Evolutionary conservation across 2,329 filamentous ascomycete genomes (phyloP), one percentile per base, ranked within the genome.

Genomic region (Botrytis galanthina): DNA sequence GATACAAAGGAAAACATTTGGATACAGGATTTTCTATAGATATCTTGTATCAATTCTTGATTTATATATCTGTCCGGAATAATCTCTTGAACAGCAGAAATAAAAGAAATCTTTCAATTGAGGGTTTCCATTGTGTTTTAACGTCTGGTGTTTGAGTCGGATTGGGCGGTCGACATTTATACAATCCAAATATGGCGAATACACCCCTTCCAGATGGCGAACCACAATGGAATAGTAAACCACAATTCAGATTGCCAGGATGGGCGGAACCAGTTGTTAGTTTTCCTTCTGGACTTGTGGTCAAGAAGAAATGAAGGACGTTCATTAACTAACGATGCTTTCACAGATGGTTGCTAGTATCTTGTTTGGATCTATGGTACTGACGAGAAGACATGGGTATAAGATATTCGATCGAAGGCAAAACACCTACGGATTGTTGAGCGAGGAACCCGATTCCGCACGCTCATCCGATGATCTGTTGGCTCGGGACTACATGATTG

Each of bases 231-330:
- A 80, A 79, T 57, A 80, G 78, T 71, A 76, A 75, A 51, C 77
- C 79, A 10, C 79, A 79, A n/a, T 81, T 80, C 78, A 77, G 74
- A 73, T 71, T 81, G 46, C 80, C 80, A 14, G 78, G 77, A 42
- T 81, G 80, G 80, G 80, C 76, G 71, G 80, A 81, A 72, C 80
- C 80, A 72, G 68, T 81, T 35, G 80, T 81, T 72, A 76, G 79
- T 64, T 37, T 7, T 42, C 8, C n/a, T 57, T n/a, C 14, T 32
- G 7, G 14, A 29, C n/a, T 39, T n/a, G 1, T 20, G 16, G 6
- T 60, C 20, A 18, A 12, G 12, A n/a, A 54, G 48, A 16, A 12
- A 54, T 54, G 8, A 35, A 70, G 20, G 16, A 68, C 10, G 26
- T 18, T 32, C 10, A 18, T 29, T 5, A 16, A 32, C 51, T 69